A percentile compares a stretch with the other conserved stretches of the same genome.
phyloP scores from a whole-genome alignment of 345 rosid genomes.

The Eutrema heterophyllum region DNA sequence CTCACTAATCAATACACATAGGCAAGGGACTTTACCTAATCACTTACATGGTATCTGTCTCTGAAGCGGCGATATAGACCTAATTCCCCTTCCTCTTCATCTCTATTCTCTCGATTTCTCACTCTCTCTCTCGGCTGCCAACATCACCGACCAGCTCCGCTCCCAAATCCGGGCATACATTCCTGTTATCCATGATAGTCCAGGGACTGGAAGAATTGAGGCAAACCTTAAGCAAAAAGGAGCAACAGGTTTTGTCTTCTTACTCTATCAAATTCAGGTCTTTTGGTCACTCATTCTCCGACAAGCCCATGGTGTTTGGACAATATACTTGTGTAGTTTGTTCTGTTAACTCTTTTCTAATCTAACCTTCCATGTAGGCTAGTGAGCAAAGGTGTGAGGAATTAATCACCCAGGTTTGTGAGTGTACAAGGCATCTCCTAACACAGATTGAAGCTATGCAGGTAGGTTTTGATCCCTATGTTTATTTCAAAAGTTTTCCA shows the following conservation, averaged over 20 bases:
- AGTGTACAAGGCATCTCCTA: constrained; percentile 94
- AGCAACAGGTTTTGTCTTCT: constrained; percentile 71
- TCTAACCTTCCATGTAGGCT: constrained; percentile 45
- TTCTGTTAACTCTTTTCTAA: constrained; percentile 7
- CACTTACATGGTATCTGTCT: too few relatives aligned
- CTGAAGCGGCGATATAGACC: too few relatives aligned
- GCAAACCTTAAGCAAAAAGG: constrained; percentile 86
- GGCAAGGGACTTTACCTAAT: too few relatives aligned
- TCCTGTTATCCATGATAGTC: constrained; percentile 61
- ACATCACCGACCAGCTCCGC: too few relatives aligned
- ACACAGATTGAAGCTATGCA: constrained; percentile 99
- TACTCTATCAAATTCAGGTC: constrained; percentile 7
- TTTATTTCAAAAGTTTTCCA: neutral
- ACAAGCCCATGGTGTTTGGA: neutral
- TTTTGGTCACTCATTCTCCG: neutral
- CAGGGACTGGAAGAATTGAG: constrained; percentile 91
- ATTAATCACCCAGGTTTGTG: constrained; percentile 94
- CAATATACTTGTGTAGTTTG: neutral
- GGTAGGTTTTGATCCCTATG: constrained; percentile 37
- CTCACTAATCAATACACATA: too few relatives aligned
- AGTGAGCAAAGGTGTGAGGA: constrained; percentile 99
- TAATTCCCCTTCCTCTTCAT: too few relatives aligned
- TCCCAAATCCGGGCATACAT: too few relatives aligned
- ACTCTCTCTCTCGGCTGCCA: too few relatives aligned
- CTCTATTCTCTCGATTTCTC: too few relatives aligned